These are phyloP conservation scores for Trichosanthes truncata DNA, from an alignment of 306 rosid species.

Conservation along the genomic window DNA sequence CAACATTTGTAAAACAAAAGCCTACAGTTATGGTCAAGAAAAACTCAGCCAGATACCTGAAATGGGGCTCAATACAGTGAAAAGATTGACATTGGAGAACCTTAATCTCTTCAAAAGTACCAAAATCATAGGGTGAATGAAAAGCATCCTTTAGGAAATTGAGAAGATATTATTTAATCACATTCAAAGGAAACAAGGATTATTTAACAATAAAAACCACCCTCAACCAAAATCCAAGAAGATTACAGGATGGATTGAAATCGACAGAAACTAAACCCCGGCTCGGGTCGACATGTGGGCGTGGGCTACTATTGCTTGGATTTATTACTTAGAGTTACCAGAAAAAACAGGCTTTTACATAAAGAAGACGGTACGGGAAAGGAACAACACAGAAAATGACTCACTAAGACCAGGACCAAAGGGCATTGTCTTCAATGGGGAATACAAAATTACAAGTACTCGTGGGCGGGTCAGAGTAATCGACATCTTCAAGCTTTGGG, in stretches of 20 bases:
- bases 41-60: not conserved
- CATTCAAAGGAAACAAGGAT: slow-evolving; percentile 7
- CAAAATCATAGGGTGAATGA: not conserved
- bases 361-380: not conserved
- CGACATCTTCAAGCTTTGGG: slow-evolving; percentile 49
- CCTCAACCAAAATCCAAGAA: not conserved
- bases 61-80: not conserved
- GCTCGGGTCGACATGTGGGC: not conserved
- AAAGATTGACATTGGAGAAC: not conserved
- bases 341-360: not conserved
- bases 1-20: not conserved
- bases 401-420: slow-evolving; percentile 71
- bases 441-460: slow-evolving; percentile 52
- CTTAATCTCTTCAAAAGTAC: not conserved
- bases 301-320: not conserved
- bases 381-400: not conserved
- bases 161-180: slow-evolving; percentile 6
- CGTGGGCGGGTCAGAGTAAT: slow-evolving; percentile 50
- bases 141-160: not conserved
- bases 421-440: slow-evolving; percentile 55
- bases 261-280: slow-evolving; percentile 2
- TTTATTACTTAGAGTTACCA: not conserved
- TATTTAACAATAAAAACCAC: not conserved
- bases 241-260: not conserved
- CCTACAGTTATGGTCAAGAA: not conserved